These are phyloP conservation scores for Boletus patriciae DNA, from an alignment of 768 basidiomycete genomes.

Conservation along the genomic window DNA sequence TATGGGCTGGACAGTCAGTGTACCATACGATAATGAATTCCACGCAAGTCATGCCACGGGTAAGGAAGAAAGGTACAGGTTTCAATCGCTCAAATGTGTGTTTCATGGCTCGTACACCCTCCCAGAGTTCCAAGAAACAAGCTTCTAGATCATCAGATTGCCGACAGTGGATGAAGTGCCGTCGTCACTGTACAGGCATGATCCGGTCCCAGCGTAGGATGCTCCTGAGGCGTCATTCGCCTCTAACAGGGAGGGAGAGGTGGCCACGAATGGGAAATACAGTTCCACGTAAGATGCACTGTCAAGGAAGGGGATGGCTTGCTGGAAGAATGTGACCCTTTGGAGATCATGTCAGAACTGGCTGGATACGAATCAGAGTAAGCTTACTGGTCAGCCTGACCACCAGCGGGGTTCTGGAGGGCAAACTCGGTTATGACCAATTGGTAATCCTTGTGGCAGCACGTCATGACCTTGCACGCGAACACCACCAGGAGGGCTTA, in stretches of 20 bases:
- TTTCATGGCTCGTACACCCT: too few relatives aligned
- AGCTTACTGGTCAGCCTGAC: conserved; percentile 32
- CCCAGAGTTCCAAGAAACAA: background rate
- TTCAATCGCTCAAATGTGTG: too few relatives aligned
- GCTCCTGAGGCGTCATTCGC: conserved; percentile 19
- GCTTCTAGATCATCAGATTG: conserved; percentile 19
- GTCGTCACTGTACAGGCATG: conserved; percentile 35
- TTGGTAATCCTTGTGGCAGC: conserved; percentile 14
- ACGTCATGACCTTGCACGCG: conserved; percentile 3
- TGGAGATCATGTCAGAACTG: background rate
- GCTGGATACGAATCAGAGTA: background rate
- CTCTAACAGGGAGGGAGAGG: conserved; percentile 27
- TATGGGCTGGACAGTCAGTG: too few relatives aligned
- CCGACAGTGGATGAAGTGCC: conserved; percentile 28
- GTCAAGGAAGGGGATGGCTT: conserved; percentile 39
- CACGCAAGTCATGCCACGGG: too few relatives aligned
- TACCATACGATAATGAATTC: too few relatives aligned
- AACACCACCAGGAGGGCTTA: conserved; percentile 1
- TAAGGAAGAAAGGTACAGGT: too few relatives aligned
- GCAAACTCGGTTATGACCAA: conserved; percentile 37
- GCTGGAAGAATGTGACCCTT: conserved; percentile 35
- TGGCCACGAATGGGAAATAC: conserved; percentile 40
- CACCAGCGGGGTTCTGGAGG: conserved; percentile 32
- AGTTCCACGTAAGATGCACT: conserved; percentile 30
- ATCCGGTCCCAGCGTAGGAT: conserved; percentile 27